phyloP scores from a whole-genome alignment of 208 protist genomes.

The Zelonia costaricensis region DNA sequence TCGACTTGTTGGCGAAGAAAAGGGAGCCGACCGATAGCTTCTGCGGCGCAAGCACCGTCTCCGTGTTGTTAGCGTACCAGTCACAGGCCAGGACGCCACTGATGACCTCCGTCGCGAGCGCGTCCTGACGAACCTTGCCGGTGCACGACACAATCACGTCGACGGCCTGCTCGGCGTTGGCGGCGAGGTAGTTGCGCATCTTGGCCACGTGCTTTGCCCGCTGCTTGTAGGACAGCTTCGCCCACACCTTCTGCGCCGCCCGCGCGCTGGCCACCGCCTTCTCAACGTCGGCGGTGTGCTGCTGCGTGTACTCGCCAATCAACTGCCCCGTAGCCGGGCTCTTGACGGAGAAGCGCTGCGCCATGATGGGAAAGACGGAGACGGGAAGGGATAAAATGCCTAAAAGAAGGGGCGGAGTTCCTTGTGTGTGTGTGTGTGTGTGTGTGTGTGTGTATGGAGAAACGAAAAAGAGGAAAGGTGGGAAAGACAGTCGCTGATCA shows the following conservation, averaged over 20 bases:
- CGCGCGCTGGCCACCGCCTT: constrained; percentile 40
- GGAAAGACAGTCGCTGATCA: too few species aligned
- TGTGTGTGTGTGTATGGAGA: background rate
- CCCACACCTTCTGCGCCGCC: constrained; percentile 64
- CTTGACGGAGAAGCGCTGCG: constrained; percentile 35
- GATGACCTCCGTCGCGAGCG: constrained; percentile 75
- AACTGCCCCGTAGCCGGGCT: constrained; percentile 74
- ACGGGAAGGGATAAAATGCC: too few species aligned
- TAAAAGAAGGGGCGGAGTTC: too few species aligned
- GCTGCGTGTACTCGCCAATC: constrained; percentile 23
- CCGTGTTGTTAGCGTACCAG: constrained; percentile 80
- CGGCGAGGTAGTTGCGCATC: constrained; percentile 59
- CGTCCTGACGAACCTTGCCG: constrained; percentile 75
- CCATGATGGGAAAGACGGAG: constrained; percentile 6
- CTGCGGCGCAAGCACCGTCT: constrained; percentile 40
- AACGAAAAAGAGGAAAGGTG: too few species aligned
- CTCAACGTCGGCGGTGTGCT: constrained; percentile 26
- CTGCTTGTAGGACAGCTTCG: constrained; percentile 45
- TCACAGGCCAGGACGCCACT: constrained; percentile 59
- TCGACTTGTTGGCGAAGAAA: constrained; percentile 79
- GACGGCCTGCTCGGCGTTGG: constrained; percentile 52
- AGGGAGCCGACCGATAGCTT: constrained; percentile 51
- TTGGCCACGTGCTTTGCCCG: constrained; percentile 54
- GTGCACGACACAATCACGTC: constrained; percentile 57
- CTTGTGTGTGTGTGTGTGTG: background rate